phyloP scores from a whole-genome alignment of 2,329 filamentous ascomycete genomes.

The Hawksworthiomyces lignivorus region DNA sequence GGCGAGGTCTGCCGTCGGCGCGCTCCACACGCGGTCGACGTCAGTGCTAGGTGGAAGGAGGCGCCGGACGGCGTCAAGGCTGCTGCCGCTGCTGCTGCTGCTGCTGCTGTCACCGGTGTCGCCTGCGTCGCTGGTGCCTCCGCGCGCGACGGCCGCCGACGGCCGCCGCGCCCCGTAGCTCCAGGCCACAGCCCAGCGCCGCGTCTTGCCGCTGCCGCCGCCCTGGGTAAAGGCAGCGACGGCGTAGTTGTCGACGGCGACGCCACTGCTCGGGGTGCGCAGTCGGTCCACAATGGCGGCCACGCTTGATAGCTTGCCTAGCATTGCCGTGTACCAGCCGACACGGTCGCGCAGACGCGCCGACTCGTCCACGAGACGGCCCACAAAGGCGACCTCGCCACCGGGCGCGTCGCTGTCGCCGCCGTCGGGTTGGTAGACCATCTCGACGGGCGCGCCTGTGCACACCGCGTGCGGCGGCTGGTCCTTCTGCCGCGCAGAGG shows the following conservation, averaged over 20 bases:
- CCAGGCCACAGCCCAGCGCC: slow-evolving; percentile 85
- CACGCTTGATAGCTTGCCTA: slow-evolving; percentile 70
- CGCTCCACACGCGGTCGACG: slow-evolving; percentile 34
- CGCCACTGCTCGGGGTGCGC: slow-evolving; percentile 31
- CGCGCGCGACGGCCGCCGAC: slow-evolving; percentile 34
- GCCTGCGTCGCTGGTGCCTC: too few species aligned
- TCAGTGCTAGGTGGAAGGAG: slow-evolving; percentile 37
- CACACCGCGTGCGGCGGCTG: slow-evolving; percentile 62
- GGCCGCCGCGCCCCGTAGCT: slow-evolving; percentile 67
- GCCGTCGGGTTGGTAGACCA: slow-evolving; percentile 60
- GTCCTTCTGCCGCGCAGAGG: slow-evolving; percentile 58
- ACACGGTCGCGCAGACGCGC: slow-evolving; percentile 42
- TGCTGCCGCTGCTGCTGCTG: not conserved
- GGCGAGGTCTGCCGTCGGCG: slow-evolving; percentile 18
- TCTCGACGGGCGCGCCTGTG: slow-evolving; percentile 74
- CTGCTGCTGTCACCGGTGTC: slow-evolving; percentile 18
- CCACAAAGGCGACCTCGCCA: slow-evolving; percentile 83
- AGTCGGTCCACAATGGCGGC: slow-evolving; percentile 53
- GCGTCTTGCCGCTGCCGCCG: slow-evolving; percentile 66
- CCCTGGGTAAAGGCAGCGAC: slow-evolving; percentile 75
- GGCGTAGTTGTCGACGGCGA: slow-evolving; percentile 76
- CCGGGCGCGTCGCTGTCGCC: slow-evolving; percentile 42
- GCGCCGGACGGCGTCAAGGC: slow-evolving; percentile 29
- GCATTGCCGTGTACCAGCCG: slow-evolving; percentile 86
- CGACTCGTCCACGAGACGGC: slow-evolving; percentile 48